Evolutionary conservation across 1,139 yeast species (phyloP).

Genomic region (Yamadazyma triangularis): DNA sequence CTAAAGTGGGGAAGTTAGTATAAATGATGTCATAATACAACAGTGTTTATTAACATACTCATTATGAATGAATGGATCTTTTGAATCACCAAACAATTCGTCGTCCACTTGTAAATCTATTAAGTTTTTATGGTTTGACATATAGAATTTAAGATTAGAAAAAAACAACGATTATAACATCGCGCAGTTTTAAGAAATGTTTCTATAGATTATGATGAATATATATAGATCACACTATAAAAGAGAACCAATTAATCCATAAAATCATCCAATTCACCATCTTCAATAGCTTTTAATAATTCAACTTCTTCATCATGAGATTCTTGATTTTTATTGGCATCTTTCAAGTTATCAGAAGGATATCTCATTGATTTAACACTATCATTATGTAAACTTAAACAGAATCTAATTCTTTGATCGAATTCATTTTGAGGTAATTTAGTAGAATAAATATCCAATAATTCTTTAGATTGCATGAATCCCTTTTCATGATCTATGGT

Average conservation of each 20-base stretch:
- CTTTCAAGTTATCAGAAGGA: constrained; percentile 44
- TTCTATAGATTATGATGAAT: too few species aligned
- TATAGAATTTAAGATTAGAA: too few species aligned
- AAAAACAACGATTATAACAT: too few species aligned
- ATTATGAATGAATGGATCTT: constrained; percentile 36
- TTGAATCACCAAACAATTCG: constrained; percentile 22
- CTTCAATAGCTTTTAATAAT: constrained; percentile 45
- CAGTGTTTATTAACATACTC: constrained; percentile 36
- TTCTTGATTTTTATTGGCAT: constrained; percentile 24
- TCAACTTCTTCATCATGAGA: constrained; percentile 42
- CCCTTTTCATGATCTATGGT: constrained; percentile 88
- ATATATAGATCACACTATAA: not conserved
- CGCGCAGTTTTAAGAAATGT: not conserved
- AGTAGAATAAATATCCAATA: constrained; percentile 83
- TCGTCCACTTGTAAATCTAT: constrained; percentile 11
- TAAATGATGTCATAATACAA: not conserved
- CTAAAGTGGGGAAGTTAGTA: constrained; percentile 19
- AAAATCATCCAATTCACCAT: constrained; percentile 48
- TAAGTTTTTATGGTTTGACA: constrained; percentile 1
- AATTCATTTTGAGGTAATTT: constrained; percentile 81
- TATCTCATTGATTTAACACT: constrained; percentile 95
- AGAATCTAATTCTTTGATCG: constrained; percentile 91
- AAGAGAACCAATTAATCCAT: constrained; percentile 29
- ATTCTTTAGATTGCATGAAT: constrained; percentile 85
- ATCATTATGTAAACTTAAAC: constrained; percentile 86